phyloP scores from a whole-genome alignment of 129 eudicot species.

The carrot (Daucus carota) region DH1_v3.0 NC_030382.2:10992501-10993000 shows the following conservation, averaged over 20 bases:
- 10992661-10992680: neutral
- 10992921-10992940: slow-evolving; percentile 7
- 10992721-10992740: slow-evolving; percentile 7
- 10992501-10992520: slow-evolving; percentile 26
- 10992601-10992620: neutral
- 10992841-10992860: slow-evolving; percentile 11
- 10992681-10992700: neutral
- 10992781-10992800: slow-evolving; percentile 1
- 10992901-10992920: neutral
- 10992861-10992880: slow-evolving; percentile 4
- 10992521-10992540: slow-evolving; percentile 18
- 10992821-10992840: slow-evolving; percentile 2
- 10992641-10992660: neutral
- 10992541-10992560: slow-evolving; percentile 2
- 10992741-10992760: slow-evolving; percentile 1
- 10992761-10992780: slow-evolving; percentile 11
- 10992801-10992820: slow-evolving; percentile 6
- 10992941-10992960: neutral
- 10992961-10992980: neutral
- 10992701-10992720: neutral
- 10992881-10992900: slow-evolving; percentile 3
- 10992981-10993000: neutral
- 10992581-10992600: neutral
- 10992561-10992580: slow-evolving; percentile 8
- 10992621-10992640: neutral